These are phyloP conservation scores for Colletotrichum scovillei DNA, from an alignment of 2,329 filamentous ascomycete genomes.

Conservation along the genomic window DNA sequence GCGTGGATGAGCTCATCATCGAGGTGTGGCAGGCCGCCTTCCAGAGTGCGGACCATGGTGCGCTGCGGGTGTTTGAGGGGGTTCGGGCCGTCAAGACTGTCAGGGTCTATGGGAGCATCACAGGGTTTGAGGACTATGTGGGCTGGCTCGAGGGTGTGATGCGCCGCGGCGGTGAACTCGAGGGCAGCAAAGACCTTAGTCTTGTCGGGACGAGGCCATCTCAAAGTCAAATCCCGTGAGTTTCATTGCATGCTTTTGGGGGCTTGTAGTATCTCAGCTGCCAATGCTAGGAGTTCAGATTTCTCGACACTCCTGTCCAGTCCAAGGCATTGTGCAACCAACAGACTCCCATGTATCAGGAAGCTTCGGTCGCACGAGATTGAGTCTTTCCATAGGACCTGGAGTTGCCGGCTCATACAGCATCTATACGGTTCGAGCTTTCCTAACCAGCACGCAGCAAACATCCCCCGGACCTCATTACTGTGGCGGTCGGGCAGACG, in stretches of 20 bases:
- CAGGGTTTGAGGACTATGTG: constrained; percentile 55
- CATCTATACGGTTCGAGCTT: neutral
- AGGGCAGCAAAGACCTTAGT: neutral
- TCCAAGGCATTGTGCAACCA: neutral
- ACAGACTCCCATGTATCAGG: neutral
- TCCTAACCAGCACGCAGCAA: neutral
- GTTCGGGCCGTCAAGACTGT: constrained; percentile 53
- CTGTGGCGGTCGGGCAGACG: neutral
- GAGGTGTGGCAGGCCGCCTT: constrained; percentile 52
- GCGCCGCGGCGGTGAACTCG: constrained; percentile 40
- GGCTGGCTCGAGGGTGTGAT: constrained; percentile 53
- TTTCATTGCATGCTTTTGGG: neutral
- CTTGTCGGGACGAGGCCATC: neutral
- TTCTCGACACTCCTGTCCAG: neutral
- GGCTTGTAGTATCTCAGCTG: neutral
- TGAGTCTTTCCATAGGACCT: neutral
- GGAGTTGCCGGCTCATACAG: neutral
- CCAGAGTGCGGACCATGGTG: constrained; percentile 50
- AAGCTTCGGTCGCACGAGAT: neutral
- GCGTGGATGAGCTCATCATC: constrained; percentile 52
- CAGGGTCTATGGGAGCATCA: constrained; percentile 49
- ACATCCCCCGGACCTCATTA: no score
- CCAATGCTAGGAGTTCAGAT: neutral
- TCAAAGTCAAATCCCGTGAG: neutral
- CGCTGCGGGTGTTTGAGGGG: constrained; percentile 54